phyloP scores from a whole-genome alignment of 1,284 basidiomycete species.

The Vanrija pseudolonga region DNA sequence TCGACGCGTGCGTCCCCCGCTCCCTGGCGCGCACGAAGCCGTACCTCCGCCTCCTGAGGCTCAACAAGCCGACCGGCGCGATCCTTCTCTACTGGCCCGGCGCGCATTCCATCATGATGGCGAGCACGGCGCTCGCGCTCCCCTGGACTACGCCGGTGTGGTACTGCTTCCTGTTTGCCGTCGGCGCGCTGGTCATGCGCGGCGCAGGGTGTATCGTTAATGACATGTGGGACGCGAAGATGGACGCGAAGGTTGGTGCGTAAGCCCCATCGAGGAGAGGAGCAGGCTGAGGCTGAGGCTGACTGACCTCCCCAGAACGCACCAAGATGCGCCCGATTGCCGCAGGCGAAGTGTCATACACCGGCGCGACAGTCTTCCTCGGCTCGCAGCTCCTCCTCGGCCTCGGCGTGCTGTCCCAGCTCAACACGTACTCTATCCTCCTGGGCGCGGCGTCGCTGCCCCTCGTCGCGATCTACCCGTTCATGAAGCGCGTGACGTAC shows the following conservation, averaged over 20 bases:
- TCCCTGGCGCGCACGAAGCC: conserved; percentile 53
- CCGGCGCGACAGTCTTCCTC: conserved; percentile 78
- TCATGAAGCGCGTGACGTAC: conserved; percentile 96
- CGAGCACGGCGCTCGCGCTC: conserved; percentile 67
- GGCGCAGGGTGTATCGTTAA: conserved; percentile 99
- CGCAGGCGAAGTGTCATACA: conserved; percentile 70
- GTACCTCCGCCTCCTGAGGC: conserved; percentile 77
- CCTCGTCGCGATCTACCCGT: conserved; percentile 83
- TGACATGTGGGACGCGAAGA: conserved; percentile 93
- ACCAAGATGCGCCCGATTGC: conserved; percentile 71
- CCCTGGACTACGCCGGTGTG: conserved; percentile 66
- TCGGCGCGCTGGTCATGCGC: conserved; percentile 91
- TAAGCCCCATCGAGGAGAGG: neutral
- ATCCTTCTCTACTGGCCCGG: conserved; percentile 90
- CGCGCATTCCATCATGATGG: conserved; percentile 95
- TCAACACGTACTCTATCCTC: conserved; percentile 93
- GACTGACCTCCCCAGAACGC: conserved; percentile 51
- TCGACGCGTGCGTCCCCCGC: conserved; percentile 33
- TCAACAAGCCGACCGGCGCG: conserved; percentile 95
- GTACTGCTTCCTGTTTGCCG: conserved; percentile 78
- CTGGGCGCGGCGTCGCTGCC: conserved; percentile 87
- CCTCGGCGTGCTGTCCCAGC: conserved; percentile 81
- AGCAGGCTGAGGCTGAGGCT: neutral
- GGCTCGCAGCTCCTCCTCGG: conserved; percentile 78
- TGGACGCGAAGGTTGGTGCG: conserved; percentile 89